Conservation (phyloP, 2,329 filamentous ascomycete genomes). For the Microcyclosporella mali region DNA sequence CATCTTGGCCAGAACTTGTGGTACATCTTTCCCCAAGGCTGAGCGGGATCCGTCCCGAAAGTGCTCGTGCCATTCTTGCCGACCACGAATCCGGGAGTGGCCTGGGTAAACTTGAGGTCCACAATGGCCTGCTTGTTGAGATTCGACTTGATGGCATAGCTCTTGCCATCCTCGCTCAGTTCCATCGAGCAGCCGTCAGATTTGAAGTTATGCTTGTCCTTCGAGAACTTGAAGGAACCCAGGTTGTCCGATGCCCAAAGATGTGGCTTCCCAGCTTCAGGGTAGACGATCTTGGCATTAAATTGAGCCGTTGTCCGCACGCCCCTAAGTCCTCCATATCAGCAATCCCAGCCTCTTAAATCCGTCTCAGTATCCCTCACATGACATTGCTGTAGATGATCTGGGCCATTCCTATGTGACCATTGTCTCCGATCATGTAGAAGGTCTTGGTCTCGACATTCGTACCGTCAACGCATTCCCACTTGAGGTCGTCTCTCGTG, state of each 20-base stretch:
- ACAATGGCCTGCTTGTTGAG: conserved; percentile 74
- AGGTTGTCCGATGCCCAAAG: conserved; percentile 82
- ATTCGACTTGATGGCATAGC: conserved; percentile 85
- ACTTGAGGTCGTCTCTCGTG: conserved; percentile 71
- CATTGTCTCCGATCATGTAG: conserved; percentile 76
- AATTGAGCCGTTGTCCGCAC: conserved; percentile 88
- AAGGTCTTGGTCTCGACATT: conserved; percentile 93
- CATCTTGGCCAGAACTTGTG: conserved; percentile 94
- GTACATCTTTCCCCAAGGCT: conserved; percentile 88
- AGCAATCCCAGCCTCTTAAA: conserved; percentile 2
- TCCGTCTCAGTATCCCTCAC: conserved; percentile 45
- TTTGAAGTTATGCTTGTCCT: conserved; percentile 75
- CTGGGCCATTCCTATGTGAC: conserved; percentile 72
- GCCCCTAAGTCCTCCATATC: conserved; percentile 52
- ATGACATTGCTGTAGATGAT: conserved; percentile 96
- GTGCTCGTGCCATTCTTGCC: conserved; percentile 78
- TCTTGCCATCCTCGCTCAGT: conserved; percentile 74
- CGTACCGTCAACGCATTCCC: conserved; percentile 74
- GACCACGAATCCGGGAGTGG: conserved; percentile 72
- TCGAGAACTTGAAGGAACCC: conserved; percentile 73
- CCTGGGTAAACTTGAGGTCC: conserved; percentile 73
- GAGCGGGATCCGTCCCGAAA: conserved; percentile 76
- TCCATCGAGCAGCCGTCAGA: conserved; percentile 80
- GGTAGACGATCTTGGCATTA: conserved; percentile 85
- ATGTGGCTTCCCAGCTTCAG: conserved; percentile 61